Evolutionary conservation across 495 filamentous ascomycete genomes (phyloP).

Genomic region (Aspergillus incahuasiensis): DNA sequence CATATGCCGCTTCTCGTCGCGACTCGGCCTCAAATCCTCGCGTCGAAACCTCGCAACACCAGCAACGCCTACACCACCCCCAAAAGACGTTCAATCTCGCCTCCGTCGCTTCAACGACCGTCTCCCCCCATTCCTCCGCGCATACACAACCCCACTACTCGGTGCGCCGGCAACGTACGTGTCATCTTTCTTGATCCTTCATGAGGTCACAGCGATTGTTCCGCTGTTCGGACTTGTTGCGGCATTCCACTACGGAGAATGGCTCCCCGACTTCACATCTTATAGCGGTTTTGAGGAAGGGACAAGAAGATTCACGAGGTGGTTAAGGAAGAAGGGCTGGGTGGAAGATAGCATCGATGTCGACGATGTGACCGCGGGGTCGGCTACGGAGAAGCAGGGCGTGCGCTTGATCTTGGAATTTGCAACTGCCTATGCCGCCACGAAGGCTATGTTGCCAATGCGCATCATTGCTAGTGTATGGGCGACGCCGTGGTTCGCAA

Average conservation of each 20-base stretch:
- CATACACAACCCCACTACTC: constrained; percentile 62
- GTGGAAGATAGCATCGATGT: constrained; percentile 43
- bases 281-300: constrained; percentile 50
- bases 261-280: constrained; percentile 54
- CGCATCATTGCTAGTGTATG: constrained; percentile 73
- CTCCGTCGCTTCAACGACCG: constrained; percentile 56
- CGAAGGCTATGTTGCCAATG: constrained; percentile 74
- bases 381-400: constrained; percentile 28
- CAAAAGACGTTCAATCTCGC: constrained; percentile 39
- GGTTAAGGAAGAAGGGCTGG: constrained; percentile 59
- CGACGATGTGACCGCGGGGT: constrained; percentile 20
- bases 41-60: constrained; percentile 25
- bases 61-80: constrained; percentile 19
- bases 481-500: constrained; percentile 93
- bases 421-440: constrained; percentile 83
- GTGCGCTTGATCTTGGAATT: constrained; percentile 61
- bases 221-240: constrained; percentile 72
- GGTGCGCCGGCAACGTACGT: constrained; percentile 77
- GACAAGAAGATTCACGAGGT: constrained; percentile 52
- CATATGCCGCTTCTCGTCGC: constrained; percentile 15
- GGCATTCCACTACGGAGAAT: constrained; percentile 69
- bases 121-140: constrained; percentile 56
- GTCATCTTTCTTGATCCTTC: constrained; percentile 79
- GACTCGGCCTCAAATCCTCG: not conserved
- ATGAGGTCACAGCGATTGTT: constrained; percentile 83